phyloP scores from a whole-genome alignment of 768 basidiomycete species.

The Crassisporium funariophilum region DNA sequence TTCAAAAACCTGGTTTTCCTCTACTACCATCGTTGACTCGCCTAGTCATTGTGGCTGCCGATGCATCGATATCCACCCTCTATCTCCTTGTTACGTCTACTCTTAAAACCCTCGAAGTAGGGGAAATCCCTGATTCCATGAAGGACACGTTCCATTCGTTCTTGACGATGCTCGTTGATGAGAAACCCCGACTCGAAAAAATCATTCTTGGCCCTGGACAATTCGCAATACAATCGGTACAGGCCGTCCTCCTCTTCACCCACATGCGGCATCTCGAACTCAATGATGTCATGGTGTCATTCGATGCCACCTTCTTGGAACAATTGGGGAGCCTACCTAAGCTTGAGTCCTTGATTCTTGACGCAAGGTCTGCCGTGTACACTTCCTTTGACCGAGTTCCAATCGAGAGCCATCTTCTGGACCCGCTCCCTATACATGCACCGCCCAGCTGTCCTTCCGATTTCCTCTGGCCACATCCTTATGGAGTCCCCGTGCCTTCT shows the following conservation, averaged over 20 bases:
- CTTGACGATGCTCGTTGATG: neutral
- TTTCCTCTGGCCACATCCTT: too few relatives aligned
- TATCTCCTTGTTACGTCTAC: neutral
- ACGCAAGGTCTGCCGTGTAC: conserved; percentile 1
- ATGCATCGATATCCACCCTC: neutral
- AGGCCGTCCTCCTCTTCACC: neutral
- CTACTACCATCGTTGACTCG: neutral
- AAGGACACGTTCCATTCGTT: neutral
- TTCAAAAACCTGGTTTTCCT: neutral
- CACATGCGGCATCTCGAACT: conserved; percentile 8
- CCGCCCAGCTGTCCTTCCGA: too few relatives aligned
- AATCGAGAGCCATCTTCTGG: too few relatives aligned
- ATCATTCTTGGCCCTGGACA: conserved; percentile 45
- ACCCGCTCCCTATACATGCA: too few relatives aligned
- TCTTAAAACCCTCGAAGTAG: neutral
- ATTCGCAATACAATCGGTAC: conserved; percentile 66
- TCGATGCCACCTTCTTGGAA: conserved; percentile 9
- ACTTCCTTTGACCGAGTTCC: too few relatives aligned
- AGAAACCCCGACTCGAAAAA: conserved; percentile 43
- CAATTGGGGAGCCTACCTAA: conserved; percentile 2
- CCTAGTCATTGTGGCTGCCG: neutral
- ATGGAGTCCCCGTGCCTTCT: too few relatives aligned
- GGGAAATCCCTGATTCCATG: neutral
- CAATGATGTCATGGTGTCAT: neutral
- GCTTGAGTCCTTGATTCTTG: conserved; percentile 4